These are phyloP conservation scores for Akanthomyces muscarius DNA, from an alignment of 2,329 filamentous ascomycete species.

Conservation along the genomic window DNA sequence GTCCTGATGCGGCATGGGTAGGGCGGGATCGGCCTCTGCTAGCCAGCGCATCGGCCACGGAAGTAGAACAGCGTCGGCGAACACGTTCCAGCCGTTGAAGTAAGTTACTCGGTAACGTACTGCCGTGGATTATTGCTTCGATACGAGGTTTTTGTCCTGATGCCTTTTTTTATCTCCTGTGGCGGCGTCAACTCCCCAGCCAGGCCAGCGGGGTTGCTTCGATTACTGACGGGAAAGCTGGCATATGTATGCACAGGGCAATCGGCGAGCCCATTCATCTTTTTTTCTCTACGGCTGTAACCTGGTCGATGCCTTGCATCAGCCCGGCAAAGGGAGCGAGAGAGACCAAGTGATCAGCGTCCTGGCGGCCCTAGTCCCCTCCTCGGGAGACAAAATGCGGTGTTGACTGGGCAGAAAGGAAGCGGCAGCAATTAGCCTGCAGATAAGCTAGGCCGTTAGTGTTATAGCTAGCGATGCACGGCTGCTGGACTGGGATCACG, in stretches of 20 bases:
- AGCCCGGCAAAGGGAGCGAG: background rate
- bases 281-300: background rate
- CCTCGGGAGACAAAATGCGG: background rate
- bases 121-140: background rate
- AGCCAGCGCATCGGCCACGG: background rate
- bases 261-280: background rate
- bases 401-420: background rate
- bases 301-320: constrained; percentile 10
- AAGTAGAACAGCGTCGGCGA: background rate
- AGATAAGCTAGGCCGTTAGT: constrained; percentile 10
- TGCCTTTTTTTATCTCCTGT: background rate
- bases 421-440: constrained; percentile 1
- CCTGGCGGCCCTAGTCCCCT: background rate
- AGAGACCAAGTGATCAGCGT: background rate
- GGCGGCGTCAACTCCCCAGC: background rate
- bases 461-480: background rate
- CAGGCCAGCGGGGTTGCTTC: background rate
- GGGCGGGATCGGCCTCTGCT: constrained; percentile 7
- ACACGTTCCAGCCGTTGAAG: background rate
- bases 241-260: background rate
- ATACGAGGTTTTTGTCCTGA: background rate
- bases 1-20: constrained; percentile 1
- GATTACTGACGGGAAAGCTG: background rate
- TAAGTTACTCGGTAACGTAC: background rate
- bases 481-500: background rate